Evolutionary conservation across 768 basidiomycete genomes (phyloP), one percentile per base, ranked within the genome.

Genomic region (Rubroboletus pulcherrimus): DNA sequence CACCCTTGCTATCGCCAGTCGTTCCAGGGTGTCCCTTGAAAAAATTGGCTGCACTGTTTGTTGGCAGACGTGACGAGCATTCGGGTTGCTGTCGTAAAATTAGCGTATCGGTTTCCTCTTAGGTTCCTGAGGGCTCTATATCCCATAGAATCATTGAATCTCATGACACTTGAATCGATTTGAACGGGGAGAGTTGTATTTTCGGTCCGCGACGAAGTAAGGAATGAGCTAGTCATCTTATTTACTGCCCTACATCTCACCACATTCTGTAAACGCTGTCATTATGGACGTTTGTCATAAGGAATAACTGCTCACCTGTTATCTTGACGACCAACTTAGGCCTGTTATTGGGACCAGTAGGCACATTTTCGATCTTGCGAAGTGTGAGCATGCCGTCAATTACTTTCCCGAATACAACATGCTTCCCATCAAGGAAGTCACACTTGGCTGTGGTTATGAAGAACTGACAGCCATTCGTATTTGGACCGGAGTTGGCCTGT

Each of bases 391-490:
- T 91, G 26, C 93, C 93, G 54, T 97, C 92, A 58, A 91, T 82
- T 35, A 96, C 89, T 61, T 81, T 86, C 7, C 93, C 93, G 64
- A 97, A 97, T 2, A 95, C 93, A 62, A 94, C 89, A 68, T 96
- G 93, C 71, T 95, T 93, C 61, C 85, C 91, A 68, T 99, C 95
- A 42, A 99, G 82, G 73, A 98, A 98, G 58, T 95, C 92, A 60
- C 95, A 96, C 62, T 91, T 89, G 9, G 85, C 91, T 2, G 92
- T 94, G 0, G 97, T 99, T 68, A 99, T 87, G 79, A 99, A 99
- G 78, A 98, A 99, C 84, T 93, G 93, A 71, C 92, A 95, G 3
- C 95, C 96, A 60, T 98, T 98, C 14, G 93, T 95, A 66, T 92
- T 87, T 3, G 89, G 82, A 6, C 96, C 96, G 0, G 95, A 97